Evolutionary conservation across 78 protist genomes (phyloP), one percentile per base, ranked within the genome.

Genomic region (Diacronema lutheri): DNA sequence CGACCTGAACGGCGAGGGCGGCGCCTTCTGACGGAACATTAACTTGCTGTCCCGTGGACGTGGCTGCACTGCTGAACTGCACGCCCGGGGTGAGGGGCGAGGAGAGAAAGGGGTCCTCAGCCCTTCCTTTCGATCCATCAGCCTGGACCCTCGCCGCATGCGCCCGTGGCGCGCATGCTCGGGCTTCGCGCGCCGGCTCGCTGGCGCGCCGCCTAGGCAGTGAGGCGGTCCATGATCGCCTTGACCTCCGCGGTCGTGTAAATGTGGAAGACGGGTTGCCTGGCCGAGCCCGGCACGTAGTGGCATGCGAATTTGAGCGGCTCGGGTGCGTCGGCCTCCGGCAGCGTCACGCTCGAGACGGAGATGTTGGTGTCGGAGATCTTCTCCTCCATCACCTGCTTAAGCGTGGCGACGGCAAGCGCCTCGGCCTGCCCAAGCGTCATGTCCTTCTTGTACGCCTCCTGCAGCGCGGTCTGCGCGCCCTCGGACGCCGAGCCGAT

Each of bases 321-420:
- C 79, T 1, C 58, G 35, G 1, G 23, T 19, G 57, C 29, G 37
- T 0, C 14, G 37, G 37, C 58, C 3, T 57, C 16, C 57, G 79
- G 79, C 79, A 41, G 7, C 25, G 4, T 23, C 12, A 71, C 58
- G 57, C 41, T 38, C 16, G 79, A 57, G 35, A 71, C 79, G 2
- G 16, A 56, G 33, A 71, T 56, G 57, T 71, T 71, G 4, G 58
- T 26, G 35, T 6, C 57, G 33, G 41, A 90, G 60, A 98, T 61
- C 73, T 93, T 93, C 78, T 98, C 99, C 84, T 98, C 99, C 99
- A 98, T 98, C n/a, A 97, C 99, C 85, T 96, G 97, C 66, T 96
- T 96, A 44, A 98, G 93, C 0, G 93, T 93, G 4, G 83, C 6
- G 21, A 97, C 82, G 11, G 99, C 98, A 0, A 95, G 44, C 37